These are phyloP conservation scores for Mortierella polycephala DNA, from an alignment of 371 early-diverging fungal genomes.

Conservation along the genomic window DNA sequence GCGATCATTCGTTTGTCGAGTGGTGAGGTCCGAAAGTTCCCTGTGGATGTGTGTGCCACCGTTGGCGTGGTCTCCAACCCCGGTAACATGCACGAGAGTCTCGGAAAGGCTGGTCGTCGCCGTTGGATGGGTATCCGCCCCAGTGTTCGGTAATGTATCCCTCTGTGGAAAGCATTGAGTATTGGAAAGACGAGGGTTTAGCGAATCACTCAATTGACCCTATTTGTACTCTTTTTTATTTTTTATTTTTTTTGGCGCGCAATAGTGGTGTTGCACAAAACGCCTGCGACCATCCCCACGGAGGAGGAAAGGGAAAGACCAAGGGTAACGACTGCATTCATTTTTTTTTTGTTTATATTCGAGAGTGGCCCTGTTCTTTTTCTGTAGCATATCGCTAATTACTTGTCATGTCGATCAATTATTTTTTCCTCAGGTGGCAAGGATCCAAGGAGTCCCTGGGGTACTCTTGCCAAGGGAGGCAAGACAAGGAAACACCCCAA, in stretches of 20 bases:
- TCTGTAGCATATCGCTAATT: no score
- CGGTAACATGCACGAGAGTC: constrained; percentile 88
- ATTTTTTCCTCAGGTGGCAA: constrained; percentile 55
- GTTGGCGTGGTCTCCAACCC: constrained; percentile 95
- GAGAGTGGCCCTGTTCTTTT: background rate
- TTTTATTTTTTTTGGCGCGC: constrained; percentile 5
- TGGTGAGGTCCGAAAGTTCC: constrained; percentile 92
- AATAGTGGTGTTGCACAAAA: constrained; percentile 97
- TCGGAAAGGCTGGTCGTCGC: constrained; percentile 93
- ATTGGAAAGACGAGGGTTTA: no score
- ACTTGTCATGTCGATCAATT: no score
- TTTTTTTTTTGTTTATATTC: background rate
- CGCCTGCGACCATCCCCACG: constrained; percentile 98
- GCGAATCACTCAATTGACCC: background rate
- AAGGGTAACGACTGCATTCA: constrained; percentile 76
- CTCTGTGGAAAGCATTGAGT: no score
- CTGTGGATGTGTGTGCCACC: constrained; percentile 90
- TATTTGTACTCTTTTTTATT: background rate
- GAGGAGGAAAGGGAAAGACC: constrained; percentile 98
- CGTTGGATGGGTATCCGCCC: constrained; percentile 93
- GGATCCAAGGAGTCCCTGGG: constrained; percentile 94
- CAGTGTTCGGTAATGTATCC: constrained; percentile 76
- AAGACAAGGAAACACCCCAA: constrained; percentile 86
- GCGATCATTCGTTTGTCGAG: constrained; percentile 90
- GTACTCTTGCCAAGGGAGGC: constrained; percentile 95